Evolutionary conservation across 2,329 filamentous ascomycete genomes (phyloP).

Genomic region (Davidsoniella australis): DNA sequence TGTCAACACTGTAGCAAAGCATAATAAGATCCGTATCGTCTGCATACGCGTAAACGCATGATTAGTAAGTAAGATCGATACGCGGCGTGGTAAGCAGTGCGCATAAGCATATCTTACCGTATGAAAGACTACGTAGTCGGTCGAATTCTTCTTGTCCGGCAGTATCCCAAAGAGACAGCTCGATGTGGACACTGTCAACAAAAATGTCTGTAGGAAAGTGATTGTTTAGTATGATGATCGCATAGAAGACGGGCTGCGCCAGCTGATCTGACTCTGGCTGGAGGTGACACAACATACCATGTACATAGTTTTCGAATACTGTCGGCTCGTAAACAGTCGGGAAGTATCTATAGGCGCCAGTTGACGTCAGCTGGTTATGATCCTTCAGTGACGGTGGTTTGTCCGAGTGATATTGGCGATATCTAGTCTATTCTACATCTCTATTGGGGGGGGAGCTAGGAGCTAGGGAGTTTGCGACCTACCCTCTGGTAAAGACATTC

Average conservation of each 20-base stretch:
- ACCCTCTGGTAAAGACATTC: slow-evolving; percentile 98
- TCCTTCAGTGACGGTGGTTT: slow-evolving; percentile 13
- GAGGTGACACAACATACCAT: slow-evolving; percentile 42
- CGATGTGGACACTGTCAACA: slow-evolving; percentile 92
- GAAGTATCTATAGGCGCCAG: slow-evolving; percentile 53
- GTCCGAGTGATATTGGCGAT: slow-evolving; percentile 1
- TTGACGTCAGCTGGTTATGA: slow-evolving; percentile 2
- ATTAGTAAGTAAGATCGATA: not conserved
- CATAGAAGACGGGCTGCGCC: not conserved
- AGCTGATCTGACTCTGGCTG: not conserved
- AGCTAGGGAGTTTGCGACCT: slow-evolving; percentile 20
- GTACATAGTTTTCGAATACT: slow-evolving; percentile 97
- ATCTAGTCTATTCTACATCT: not conserved
- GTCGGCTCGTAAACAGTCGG: slow-evolving; percentile 97
- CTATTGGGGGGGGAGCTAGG: not conserved
- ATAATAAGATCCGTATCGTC: slow-evolving; percentile 89
- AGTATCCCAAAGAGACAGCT: slow-evolving; percentile 95
- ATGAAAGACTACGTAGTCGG: slow-evolving; percentile 81
- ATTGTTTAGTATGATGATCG: no score
- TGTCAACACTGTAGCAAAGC: slow-evolving; percentile 97
- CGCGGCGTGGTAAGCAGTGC: not conserved
- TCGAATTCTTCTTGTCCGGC: slow-evolving; percentile 99
- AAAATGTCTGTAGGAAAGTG: slow-evolving; percentile 58
- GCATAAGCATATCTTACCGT: slow-evolving; percentile 38
- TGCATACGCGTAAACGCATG: slow-evolving; percentile 7